Evolutionary conservation across 306 rosid genomes (phyloP).

Genomic region (Hylodesmum podocarpum): DNA sequence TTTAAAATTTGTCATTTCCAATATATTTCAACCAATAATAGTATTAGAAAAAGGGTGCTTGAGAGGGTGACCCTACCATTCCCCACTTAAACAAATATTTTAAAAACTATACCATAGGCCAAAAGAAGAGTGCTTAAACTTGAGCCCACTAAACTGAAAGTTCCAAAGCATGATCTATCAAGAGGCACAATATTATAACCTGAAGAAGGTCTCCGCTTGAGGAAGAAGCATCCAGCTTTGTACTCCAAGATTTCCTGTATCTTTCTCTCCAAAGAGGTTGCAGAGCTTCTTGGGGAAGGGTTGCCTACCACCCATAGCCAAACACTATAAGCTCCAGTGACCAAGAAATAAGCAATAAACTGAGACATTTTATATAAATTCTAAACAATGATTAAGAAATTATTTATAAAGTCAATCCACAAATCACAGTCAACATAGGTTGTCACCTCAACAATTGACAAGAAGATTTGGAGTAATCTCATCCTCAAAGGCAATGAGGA

Average conservation of each 20-base stretch:
- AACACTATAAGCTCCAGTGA: constrained; percentile 4
- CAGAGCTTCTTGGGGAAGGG: constrained; percentile 64
- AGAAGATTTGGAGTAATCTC: constrained; percentile 59
- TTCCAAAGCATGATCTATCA: constrained; percentile 21
- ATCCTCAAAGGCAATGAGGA: constrained; percentile 52
- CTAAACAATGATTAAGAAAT: neutral
- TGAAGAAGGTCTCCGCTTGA: constrained; percentile 67
- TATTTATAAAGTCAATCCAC: neutral
- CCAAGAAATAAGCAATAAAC: constrained; percentile 14
- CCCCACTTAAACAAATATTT: too few species aligned
- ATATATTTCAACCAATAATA: too few species aligned
- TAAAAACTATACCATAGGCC: neutral
- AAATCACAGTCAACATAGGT: constrained; percentile 19
- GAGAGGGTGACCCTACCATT: too few species aligned
- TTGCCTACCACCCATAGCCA: constrained; percentile 47
- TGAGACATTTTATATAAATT: neutral
- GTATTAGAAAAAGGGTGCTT: too few species aligned
- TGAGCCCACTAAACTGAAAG: neutral
- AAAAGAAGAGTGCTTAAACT: constrained; percentile 6
- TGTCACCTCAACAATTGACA: constrained; percentile 68
- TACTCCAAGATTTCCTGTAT: constrained; percentile 58
- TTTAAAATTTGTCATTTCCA: too few species aligned
- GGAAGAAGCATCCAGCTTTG: constrained; percentile 48
- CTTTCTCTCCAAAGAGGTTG: constrained; percentile 54
- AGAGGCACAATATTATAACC: constrained; percentile 41